A percentile compares a stretch with the other conserved stretches of the same genome.
Conservation (phyloP, 2,329 filamentous ascomycete species). For the Xylaria sp. region DNA sequence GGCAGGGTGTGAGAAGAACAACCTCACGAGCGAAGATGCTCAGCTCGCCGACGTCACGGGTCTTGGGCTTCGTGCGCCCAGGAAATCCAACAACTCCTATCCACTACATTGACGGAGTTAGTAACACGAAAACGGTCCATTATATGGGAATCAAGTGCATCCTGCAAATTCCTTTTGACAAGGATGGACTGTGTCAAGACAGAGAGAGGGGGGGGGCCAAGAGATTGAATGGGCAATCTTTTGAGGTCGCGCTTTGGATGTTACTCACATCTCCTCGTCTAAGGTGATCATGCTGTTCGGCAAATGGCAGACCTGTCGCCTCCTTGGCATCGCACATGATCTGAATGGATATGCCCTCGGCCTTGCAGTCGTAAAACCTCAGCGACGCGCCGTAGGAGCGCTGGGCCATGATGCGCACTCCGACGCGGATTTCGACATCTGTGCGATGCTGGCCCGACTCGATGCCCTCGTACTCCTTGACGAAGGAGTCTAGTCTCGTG, state of each 20-base stretch:
- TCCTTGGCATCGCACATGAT: slow-evolving; percentile 92
- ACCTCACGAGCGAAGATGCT: slow-evolving; percentile 93
- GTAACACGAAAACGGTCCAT: not conserved
- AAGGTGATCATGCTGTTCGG: slow-evolving; percentile 88
- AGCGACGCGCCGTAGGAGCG: slow-evolving; percentile 85
- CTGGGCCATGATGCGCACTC: slow-evolving; percentile 90
- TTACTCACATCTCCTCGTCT: slow-evolving; percentile 77
- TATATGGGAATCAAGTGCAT: not conserved
- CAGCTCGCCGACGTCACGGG: slow-evolving; percentile 88
- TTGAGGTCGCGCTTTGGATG: not conserved
- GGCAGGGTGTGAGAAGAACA: slow-evolving; percentile 85
- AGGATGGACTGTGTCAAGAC: too few relatives aligned
- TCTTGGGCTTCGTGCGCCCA: slow-evolving; percentile 89
- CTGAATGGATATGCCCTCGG: slow-evolving; percentile 77
- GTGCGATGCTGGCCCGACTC: slow-evolving; percentile 88
- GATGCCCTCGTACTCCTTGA: slow-evolving; percentile 80
- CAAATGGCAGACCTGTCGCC: slow-evolving; percentile 77
- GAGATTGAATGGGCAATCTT: too few relatives aligned
- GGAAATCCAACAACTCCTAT: slow-evolving; percentile 89
- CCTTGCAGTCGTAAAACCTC: slow-evolving; percentile 83
- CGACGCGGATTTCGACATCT: slow-evolving; percentile 80
- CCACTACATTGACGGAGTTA: slow-evolving; percentile 56
- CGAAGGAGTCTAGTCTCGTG: slow-evolving; percentile 83
- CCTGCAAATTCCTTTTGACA: too few relatives aligned
- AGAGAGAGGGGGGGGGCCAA: too few relatives aligned